Evolutionary conservation across 2,329 filamentous ascomycete species (phyloP), one percentile per base, ranked within the genome.

Genomic region (Hymenoscyphus repandus): DNA sequence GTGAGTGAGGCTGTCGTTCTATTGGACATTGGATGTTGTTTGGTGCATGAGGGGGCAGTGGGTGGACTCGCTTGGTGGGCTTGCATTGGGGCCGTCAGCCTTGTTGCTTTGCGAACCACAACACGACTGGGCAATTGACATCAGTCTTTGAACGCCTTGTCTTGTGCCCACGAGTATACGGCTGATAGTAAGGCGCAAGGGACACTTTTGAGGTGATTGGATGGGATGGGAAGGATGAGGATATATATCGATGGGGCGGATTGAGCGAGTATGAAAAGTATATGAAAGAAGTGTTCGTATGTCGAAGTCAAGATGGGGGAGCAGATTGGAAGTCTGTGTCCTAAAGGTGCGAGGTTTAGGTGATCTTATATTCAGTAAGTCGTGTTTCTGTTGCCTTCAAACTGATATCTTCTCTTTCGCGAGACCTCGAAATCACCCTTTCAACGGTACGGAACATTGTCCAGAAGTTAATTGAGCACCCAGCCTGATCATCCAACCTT

Each of bases 1-100:
- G 32, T 30, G 44, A 46, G 44, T 49, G 48, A 51, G 50, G 50
- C 50, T 56, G 52, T 12, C 15, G n/a, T 33, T 47, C 40, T 27
- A 51, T 55, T 52, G 52, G 52, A 22, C 37, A 43, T 40, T 49
- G 40, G n/a, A 36, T 18, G 30, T 17, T 43, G 39, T 32, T 27
- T 9, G 15, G 12, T 15, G 6, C 15, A 34, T 34, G 46, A 22
- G 31, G 46, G 15, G 39, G 38, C 18, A 27, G 11, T 6, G 17
- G 7, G 15, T 39, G 39, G 18, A 27, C 32, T 32, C 40, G 50
- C 36, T 37, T 30, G 17, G 22, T 33, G 27, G 33, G 36, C 13
- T 37, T 31, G n/a, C n/a, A n/a, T n/a, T n/a, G n/a, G n/a, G n/a
- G n/a, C 13, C 15, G 43, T 30, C 45, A 49, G 49, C 48, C 48